A percentile compares a stretch with the other conserved stretches of the same genome.
These are phyloP conservation scores for Ramichloridium luteum DNA, from an alignment of 2,329 filamentous ascomycete genomes.

Conservation along the genomic window DNA sequence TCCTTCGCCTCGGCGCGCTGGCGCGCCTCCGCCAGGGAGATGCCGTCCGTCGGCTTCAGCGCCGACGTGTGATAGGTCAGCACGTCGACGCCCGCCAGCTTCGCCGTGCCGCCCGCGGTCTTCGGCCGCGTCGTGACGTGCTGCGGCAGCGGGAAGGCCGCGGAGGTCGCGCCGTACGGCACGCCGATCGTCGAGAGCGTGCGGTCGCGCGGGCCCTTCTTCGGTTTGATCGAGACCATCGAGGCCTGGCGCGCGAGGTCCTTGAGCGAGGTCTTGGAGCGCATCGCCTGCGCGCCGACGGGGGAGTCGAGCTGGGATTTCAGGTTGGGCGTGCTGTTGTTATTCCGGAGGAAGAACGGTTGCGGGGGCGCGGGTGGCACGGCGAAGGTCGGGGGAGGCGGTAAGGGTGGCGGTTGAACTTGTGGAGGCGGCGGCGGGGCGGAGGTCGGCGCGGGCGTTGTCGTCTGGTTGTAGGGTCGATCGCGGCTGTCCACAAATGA, in stretches of 20 bases:
- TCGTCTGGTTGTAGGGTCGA: conserved; percentile 19
- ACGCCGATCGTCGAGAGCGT: conserved; percentile 21
- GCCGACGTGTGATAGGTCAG: conserved; percentile 22
- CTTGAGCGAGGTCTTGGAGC: neutral
- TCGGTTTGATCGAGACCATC: neutral
- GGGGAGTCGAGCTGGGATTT: conserved; percentile 1
- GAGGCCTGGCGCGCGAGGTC: no score
- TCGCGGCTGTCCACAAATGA: conserved; percentile 23
- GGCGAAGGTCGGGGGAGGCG: no score
- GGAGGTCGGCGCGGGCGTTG: no score
- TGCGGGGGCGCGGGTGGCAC: conserved; percentile 7
- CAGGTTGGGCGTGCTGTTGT: conserved; percentile 16
- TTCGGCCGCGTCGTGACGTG: conserved; percentile 23
- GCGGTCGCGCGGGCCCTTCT: neutral
- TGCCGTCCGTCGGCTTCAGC: conserved; percentile 4
- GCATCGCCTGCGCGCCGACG: neutral
- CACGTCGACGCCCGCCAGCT: conserved; percentile 25
- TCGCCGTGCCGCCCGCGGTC: conserved; percentile 17
- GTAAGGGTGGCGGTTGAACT: conserved; percentile 4
- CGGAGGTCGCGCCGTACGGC: conserved; percentile 20
- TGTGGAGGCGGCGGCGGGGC: conserved; percentile 8
- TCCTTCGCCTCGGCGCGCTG: conserved; percentile 43
- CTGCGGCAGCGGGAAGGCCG: conserved; percentile 22
- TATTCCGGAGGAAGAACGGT: conserved; percentile 9
- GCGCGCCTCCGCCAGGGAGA: no score